A percentile compares a stretch with the other conserved stretches of the same genome.
Evolutionary conservation across 257 asterid genomes (phyloP).

Genomic region (Solanum megistacrolobum): DNA sequence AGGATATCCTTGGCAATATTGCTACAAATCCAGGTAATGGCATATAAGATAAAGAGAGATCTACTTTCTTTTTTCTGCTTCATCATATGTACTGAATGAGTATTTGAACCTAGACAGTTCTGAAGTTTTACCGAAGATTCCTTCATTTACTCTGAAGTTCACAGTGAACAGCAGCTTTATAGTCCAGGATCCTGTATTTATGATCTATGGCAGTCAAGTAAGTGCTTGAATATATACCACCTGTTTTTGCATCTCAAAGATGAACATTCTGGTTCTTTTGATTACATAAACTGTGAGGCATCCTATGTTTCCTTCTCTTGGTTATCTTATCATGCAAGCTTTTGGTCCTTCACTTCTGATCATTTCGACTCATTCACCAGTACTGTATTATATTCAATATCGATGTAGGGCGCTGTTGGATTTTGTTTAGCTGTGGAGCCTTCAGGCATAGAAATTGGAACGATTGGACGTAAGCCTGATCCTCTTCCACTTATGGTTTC

Average conservation of each 20-base stretch:
- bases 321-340: neutral
- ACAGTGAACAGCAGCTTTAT: conserved; percentile 49
- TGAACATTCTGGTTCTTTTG: neutral
- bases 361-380: neutral
- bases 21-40: conserved; percentile 70
- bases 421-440: conserved; percentile 79
- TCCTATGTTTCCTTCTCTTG: neutral
- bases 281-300: neutral
- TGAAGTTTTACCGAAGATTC: conserved; percentile 38
- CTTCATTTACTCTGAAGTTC: conserved; percentile 65
- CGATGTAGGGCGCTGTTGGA: conserved; percentile 76
- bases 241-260: conserved; percentile 1
- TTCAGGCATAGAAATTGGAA: conserved; percentile 43
- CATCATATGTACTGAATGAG: conserved; percentile 7
- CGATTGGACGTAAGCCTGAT: conserved; percentile 73
- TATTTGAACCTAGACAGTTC: conserved; percentile 39
- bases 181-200: conserved; percentile 55
- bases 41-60: neutral
- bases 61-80: neutral
- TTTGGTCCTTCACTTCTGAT: neutral
- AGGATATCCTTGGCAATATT: conserved; percentile 81
- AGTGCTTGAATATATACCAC: conserved; percentile 8
- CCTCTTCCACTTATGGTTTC: neutral
- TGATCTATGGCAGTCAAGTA: conserved; percentile 65
- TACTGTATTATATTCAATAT: neutral